Evolutionary conservation across 768 basidiomycete species (phyloP).

Genomic region (Hygrophorus russula): DNA sequence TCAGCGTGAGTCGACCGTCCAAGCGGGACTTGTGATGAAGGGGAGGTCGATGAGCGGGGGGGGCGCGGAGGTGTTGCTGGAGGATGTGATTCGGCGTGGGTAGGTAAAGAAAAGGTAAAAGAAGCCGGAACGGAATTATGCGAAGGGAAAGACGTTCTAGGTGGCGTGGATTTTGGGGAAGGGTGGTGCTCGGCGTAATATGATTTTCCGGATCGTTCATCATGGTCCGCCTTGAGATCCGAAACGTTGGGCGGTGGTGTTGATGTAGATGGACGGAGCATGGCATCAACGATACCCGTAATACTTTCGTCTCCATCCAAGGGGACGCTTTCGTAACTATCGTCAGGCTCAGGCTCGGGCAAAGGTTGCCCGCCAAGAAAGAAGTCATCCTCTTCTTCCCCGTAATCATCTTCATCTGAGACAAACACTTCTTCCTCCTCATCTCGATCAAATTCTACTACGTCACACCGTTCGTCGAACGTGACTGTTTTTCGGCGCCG

Average conservation of each 20-base stretch:
- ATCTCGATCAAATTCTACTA: constrained; percentile 62
- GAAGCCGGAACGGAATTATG: not conserved
- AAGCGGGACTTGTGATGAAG: constrained; percentile 16
- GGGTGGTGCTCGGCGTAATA: not conserved
- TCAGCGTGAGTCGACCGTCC: constrained; percentile 26
- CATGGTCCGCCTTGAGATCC: not conserved
- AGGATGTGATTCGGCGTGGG: constrained; percentile 10
- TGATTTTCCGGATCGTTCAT: not conserved
- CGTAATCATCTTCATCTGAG: constrained; percentile 7
- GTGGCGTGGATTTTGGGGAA: not conserved
- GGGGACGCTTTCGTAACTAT: constrained; percentile 25
- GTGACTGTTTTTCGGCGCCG: constrained; percentile 69
- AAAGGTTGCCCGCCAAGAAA: constrained; percentile 30
- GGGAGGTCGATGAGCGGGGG: constrained; percentile 11
- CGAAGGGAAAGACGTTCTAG: not conserved
- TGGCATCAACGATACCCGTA: constrained; percentile 61
- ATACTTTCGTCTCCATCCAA: constrained; percentile 48
- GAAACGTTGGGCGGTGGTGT: not conserved
- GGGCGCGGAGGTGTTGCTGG: constrained; percentile 4
- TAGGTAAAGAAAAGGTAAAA: constrained; percentile 5
- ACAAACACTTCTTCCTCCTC: constrained; percentile 8
- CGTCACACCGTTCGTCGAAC: constrained; percentile 71
- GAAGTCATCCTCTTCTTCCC: constrained; percentile 26
- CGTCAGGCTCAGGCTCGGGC: constrained; percentile 15
- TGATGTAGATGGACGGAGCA: constrained; percentile 32